These are phyloP conservation scores for Chrysoporthe deuterocubensis DNA, from an alignment of 2,329 filamentous ascomycete genomes.

Conservation along the genomic window DNA sequence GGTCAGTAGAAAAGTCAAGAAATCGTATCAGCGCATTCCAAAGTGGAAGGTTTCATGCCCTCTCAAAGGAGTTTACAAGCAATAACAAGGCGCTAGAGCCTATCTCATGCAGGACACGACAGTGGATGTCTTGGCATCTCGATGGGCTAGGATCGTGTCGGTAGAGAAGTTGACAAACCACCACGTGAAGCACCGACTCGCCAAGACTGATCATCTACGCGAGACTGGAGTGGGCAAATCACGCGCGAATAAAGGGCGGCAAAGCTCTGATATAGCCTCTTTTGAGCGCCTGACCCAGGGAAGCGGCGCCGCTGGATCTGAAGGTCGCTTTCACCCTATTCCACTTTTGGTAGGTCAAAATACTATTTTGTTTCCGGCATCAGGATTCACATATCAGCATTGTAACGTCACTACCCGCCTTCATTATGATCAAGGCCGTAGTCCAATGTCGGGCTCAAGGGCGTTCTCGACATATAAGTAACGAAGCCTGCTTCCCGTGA, in stretches of 20 bases:
- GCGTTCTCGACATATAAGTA: not conserved
- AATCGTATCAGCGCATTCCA: not conserved
- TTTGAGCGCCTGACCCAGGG: not conserved
- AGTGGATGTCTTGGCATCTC: constrained; percentile 9
- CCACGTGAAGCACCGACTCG: constrained; percentile 8
- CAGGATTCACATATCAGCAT: not conserved
- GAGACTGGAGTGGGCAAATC: not conserved
- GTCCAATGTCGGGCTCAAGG: not conserved
- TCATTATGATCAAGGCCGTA: not conserved
- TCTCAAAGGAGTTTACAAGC: not conserved
- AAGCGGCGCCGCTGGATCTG: not conserved
- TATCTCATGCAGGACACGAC: not conserved
- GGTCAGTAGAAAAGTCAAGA: constrained; percentile 3
- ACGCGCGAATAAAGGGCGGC: not conserved
- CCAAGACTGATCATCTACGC: constrained; percentile 1
- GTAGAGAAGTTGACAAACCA: not conserved
- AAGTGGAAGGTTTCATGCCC: constrained; percentile 8
- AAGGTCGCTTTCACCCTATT: not conserved
- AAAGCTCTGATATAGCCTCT: not conserved
- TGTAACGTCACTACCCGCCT: not conserved
- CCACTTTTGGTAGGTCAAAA: constrained; percentile 1
- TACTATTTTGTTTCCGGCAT: not conserved
- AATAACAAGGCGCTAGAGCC: not conserved
- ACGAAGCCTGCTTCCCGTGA: not conserved
- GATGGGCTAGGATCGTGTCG: not conserved